Percentiles rank a stretch among this genome's conserved stretches.
Conservation (phyloP, 345 rosid genomes). For the thale cress (Arabidopsis thaliana) region DNA sequence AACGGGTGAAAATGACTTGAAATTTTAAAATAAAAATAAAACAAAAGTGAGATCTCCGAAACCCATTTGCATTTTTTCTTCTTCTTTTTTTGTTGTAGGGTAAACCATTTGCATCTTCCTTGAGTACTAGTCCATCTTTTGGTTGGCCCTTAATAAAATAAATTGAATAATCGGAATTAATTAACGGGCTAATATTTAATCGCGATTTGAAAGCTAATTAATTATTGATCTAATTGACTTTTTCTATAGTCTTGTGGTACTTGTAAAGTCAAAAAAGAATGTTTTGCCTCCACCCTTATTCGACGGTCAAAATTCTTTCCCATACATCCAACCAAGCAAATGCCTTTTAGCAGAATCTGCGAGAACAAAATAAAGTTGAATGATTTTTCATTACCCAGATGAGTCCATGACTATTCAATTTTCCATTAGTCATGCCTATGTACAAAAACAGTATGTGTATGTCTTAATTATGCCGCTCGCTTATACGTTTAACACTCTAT, state of each 20-base stretch:
- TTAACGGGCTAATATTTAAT: constrained; percentile 9
- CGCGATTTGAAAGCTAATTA: constrained; percentile 8
- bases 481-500: not conserved
- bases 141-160: constrained; percentile 6
- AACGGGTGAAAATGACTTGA: not conserved
- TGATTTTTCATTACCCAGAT: not conserved
- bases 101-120: constrained; percentile 17
- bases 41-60: not conserved
- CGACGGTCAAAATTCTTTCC: constrained; percentile 33
- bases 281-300: constrained; percentile 28
- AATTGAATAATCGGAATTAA: not conserved
- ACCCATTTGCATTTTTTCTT: not conserved
- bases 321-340: constrained; percentile 11
- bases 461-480: not conserved
- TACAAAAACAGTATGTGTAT: too few species aligned
- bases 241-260: constrained; percentile 1
- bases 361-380: not conserved
- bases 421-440: too few species aligned
- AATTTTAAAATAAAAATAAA: not conserved
- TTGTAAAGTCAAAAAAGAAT: constrained; percentile 29
- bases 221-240: constrained; percentile 3
- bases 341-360: not conserved
- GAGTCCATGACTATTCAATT: not conserved
- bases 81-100: not conserved
- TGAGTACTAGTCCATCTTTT: constrained; percentile 9